Conservation (phyloP, 345 rosid genomes). For the Heritiera littoralis region DNA sequence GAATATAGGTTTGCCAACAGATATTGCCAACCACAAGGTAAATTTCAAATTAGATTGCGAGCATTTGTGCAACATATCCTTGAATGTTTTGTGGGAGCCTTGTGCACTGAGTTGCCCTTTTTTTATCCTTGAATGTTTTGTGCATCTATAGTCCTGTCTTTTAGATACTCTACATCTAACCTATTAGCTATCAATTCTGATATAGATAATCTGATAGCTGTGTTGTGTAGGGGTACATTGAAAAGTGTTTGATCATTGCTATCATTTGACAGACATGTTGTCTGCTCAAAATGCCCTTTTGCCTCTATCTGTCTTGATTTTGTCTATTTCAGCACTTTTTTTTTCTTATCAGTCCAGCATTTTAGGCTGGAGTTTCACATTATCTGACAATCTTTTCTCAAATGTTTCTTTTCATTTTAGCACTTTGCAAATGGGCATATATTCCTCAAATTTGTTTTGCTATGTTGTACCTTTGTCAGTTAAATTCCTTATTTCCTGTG, state of each 20-base stretch:
- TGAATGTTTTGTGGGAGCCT: background rate
- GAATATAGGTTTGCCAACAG: conserved; percentile 78
- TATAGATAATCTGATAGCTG: background rate
- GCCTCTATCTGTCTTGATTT: background rate
- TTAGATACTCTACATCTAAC: background rate
- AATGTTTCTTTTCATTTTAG: background rate
- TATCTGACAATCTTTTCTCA: background rate
- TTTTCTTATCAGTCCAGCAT: conserved; percentile 3
- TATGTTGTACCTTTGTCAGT: background rate
- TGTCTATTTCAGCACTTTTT: background rate
- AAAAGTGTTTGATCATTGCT: background rate
- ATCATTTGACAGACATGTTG: background rate
- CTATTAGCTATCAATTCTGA: background rate
- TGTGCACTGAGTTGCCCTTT: no score
- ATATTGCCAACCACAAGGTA: conserved; percentile 83
- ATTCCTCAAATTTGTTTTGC: background rate
- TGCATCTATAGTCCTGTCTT: background rate
- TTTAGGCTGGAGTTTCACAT: background rate
- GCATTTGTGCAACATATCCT: background rate
- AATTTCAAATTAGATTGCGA: conserved; percentile 10
- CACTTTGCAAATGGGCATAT: background rate
- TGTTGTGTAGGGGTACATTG: background rate
- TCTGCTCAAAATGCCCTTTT: background rate
- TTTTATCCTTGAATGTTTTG: no score
- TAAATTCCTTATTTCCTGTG: background rate